Percentiles rank a stretch among this genome's conserved stretches.
phyloP scores from a whole-genome alignment of 768 basidiomycete species.

The Pisolithus albus region DNA sequence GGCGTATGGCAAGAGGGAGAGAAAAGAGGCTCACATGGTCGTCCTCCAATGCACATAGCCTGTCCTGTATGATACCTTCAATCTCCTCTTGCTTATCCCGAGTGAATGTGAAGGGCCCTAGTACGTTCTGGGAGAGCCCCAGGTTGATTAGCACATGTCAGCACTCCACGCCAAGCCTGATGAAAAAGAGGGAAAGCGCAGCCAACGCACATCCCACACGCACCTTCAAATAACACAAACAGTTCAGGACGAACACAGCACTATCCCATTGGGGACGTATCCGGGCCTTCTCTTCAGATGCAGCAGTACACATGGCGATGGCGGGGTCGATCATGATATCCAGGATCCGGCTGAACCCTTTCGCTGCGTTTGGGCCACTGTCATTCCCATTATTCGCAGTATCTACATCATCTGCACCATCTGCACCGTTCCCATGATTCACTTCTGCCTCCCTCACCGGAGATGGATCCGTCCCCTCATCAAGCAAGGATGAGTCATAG shows the following conservation, averaged over 20 bases:
- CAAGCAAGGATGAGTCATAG: conserved; percentile 69
- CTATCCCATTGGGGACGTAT: conserved; percentile 66
- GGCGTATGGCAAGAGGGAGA: too few relatives aligned
- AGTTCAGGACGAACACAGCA: conserved; percentile 81
- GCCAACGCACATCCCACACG: conserved; percentile 11
- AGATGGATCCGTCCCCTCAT: conserved; percentile 29
- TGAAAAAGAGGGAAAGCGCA: not conserved
- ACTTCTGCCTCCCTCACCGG: not conserved
- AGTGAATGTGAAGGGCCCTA: conserved; percentile 68
- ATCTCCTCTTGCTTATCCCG: conserved; percentile 50
- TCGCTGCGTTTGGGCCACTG: not conserved
- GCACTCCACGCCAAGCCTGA: not conserved
- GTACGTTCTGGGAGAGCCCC: conserved; percentile 39
- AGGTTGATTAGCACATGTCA: not conserved
- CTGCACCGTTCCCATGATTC: too few relatives aligned
- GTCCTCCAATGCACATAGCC: conserved; percentile 59
- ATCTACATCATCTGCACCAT: too few relatives aligned
- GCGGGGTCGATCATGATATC: conserved; percentile 84
- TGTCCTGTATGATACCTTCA: conserved; percentile 51
- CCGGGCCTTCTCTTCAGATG: conserved; percentile 58
- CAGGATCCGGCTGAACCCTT: conserved; percentile 61
- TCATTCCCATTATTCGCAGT: too few relatives aligned
- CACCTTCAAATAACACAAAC: conserved; percentile 76
- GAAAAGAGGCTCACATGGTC: conserved; percentile 63
- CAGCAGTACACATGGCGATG: conserved; percentile 62